Base-by-base conservation (phyloP, 768 basidiomycete species). In the Boletellus ananas region DNA sequence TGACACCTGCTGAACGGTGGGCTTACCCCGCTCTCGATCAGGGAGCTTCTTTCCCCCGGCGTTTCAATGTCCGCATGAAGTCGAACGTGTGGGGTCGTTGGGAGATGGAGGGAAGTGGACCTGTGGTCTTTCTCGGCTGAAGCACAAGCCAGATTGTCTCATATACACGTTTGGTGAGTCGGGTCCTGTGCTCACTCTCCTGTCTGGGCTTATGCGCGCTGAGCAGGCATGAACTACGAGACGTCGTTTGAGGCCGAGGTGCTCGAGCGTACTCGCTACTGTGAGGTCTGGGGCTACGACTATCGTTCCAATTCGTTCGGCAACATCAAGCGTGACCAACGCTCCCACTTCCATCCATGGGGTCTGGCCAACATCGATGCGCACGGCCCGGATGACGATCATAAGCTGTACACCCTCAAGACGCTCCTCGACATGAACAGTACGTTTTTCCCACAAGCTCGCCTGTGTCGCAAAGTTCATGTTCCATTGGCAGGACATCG, bases 101-200 rank as follows among this genome's bases (percentile, higher is more conserved):
- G 82, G 83, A 16, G 84, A 85, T 59, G 84, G 84, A 13, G 84
- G 85, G 13, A 86, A 85, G 66, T 86, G 81, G 80, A 72, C 82
- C 14, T 85, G 85, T 57, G 85, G 85, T 2, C 59, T 85, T 21
- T 79, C 78, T 20, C 72, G 78, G 3, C 65, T 85, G 6, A 68
- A 69, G 45, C 68, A 76, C 44, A 83, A 84, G 63, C 66, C 64
- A 18, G 70, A 79, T 41, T 84, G 84, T 58, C 63, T 84, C 41
- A 67, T 86, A 45, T 86, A 85, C 54, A 80, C 81, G 3, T 73
- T 85, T 45, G 84, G 82, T 81, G 58, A 57, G 59, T 42, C 37
- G 37, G 34, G 14, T 1, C 18, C 1, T 33, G 4, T 37, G 38
- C 35, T 20, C 18, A 4, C 10, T 31, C 29, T 40, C 14, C 11